Evolutionary conservation across 148 eudicot genomes (phyloP).

Genomic region (Chenopodium berlandieri): DNA sequence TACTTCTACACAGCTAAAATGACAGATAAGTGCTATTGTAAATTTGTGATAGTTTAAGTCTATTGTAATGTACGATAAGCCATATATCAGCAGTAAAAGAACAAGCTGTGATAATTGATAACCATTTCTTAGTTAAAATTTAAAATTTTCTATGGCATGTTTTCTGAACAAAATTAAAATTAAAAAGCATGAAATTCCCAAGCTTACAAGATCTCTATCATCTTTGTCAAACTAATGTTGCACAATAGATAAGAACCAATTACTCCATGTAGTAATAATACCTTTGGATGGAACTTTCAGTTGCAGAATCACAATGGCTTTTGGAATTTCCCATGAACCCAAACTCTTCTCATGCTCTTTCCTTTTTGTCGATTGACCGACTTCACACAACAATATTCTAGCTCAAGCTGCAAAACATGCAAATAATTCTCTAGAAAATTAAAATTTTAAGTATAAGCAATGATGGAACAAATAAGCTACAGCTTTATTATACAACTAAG

Average conservation of each 20-base stretch:
- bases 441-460: not conserved
- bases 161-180: not conserved
- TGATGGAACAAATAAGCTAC: not conserved
- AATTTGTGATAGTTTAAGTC: no score
- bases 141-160: not conserved
- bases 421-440: not conserved
- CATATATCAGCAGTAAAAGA: no score
- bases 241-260: not conserved
- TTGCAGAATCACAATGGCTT: constrained; percentile 44
- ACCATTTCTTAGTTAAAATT: not conserved
- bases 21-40: no score
- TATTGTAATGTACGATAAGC: not conserved
- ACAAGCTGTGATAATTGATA: not conserved
- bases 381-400: constrained; percentile 86
- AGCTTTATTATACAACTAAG: not conserved
- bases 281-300: not conserved
- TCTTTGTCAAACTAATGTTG: not conserved
- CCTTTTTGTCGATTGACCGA: constrained; percentile 71
- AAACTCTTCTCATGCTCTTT: constrained; percentile 81
- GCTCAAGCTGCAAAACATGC: constrained; percentile 62
- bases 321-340: constrained; percentile 93
- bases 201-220: not conserved
- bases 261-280: constrained; percentile 5
- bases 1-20: not conserved
- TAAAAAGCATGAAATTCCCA: not conserved